Evolutionary conservation across 176 grass and related monocot species (phyloP).

Genomic region (Carex parvula): DNA sequence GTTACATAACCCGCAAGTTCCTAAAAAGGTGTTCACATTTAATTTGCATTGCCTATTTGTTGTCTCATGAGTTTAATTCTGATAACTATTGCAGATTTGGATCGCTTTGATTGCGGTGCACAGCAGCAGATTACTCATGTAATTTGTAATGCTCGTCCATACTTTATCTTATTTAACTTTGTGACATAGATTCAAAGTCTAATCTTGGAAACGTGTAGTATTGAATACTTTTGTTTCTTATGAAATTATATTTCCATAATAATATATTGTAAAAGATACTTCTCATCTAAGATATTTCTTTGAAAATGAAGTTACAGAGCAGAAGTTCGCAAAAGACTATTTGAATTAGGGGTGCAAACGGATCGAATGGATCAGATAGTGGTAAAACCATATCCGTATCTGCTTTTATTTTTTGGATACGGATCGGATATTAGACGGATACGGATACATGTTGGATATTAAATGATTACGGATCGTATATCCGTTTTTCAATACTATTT

Average conservation of each 20-base stretch:
- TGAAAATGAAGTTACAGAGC: neutral
- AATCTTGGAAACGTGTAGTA: neutral
- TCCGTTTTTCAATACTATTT: too few species aligned
- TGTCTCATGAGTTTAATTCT: neutral
- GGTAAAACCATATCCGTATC: too few species aligned
- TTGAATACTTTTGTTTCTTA: neutral
- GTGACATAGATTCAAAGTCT: neutral
- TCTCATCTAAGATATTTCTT: neutral
- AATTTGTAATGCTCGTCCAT: slow-evolving; percentile 6
- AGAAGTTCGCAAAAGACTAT: neutral
- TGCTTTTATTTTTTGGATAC: too few species aligned
- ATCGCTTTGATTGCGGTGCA: neutral
- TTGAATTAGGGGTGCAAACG: too few species aligned
- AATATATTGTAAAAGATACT: neutral
- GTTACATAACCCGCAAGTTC: neutral
- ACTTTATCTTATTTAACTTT: neutral
- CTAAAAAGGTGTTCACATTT: neutral
- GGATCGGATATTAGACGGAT: too few species aligned
- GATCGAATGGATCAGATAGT: too few species aligned
- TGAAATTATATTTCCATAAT: slow-evolving; percentile 1
- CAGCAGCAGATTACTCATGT: neutral
- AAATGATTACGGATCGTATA: too few species aligned
- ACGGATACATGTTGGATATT: too few species aligned
- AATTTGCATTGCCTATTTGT: neutral
- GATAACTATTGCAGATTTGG: neutral